Conservation (phyloP, 78 protist species). For the Chrysochromulina parva region DNA sequence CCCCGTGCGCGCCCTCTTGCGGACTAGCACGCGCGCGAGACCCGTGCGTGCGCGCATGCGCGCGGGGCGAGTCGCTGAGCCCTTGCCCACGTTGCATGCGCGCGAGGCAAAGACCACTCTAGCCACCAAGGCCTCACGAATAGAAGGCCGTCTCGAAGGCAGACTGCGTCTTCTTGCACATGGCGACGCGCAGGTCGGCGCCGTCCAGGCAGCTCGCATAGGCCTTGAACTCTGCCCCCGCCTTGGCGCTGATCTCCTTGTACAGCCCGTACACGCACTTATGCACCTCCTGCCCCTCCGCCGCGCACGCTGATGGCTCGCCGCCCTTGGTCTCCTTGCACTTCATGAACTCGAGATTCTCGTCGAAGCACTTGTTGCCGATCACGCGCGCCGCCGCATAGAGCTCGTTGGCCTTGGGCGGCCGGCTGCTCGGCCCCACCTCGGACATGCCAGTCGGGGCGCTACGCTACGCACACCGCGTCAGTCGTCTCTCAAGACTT, state of each 20-base stretch:
- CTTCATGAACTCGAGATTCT: background rate
- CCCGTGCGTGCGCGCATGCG: no score
- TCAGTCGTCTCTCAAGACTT: no score
- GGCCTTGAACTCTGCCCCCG: background rate
- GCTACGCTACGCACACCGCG: no score
- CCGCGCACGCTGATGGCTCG: background rate
- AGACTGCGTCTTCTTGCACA: background rate
- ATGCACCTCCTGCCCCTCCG: background rate
- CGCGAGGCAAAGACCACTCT: no score
- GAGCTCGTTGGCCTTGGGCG: background rate
- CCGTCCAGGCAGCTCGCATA: background rate
- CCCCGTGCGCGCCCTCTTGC: no score
- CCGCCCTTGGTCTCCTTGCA: background rate
- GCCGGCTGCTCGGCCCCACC: background rate
- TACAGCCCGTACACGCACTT: background rate
- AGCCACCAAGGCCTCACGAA: no score
- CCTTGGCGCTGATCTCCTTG: background rate
- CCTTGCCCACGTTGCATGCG: no score
- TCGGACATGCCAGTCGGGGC: background rate
- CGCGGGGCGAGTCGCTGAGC: no score
- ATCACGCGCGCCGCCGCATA: constrained; percentile 1
- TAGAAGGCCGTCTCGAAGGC: background rate
- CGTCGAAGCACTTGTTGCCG: background rate
- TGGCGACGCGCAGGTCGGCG: background rate
- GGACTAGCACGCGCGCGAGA: no score